Evolutionary conservation across 176 grass and related monocot species (phyloP), one percentile per base, ranked within the genome.

Genomic region (Rhynchospora breviuscula): DNA sequence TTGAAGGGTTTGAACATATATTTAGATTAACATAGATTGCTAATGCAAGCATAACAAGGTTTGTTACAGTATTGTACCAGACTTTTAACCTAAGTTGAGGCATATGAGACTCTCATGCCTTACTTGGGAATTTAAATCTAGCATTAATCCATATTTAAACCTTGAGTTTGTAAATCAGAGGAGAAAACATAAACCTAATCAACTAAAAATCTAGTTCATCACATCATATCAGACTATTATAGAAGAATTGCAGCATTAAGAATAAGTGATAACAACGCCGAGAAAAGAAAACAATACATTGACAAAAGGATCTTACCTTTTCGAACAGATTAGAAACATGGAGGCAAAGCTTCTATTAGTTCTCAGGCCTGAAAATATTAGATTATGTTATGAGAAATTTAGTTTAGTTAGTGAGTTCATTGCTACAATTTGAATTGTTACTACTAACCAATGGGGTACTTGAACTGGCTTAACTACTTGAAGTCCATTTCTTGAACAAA

Each of bases 331-430:
- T 77, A 77, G 13, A 77, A 77, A 77, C 49, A 54, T 54, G 21
- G 49, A 33, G 49, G 73, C 70, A 75, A 56, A 54, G 22, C 47
- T 45, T 54, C 49, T 31, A 33, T 31, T 77, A 31, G 73, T 77
- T 77, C 73, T 31, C 49, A 53, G 23, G 2, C 73, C 73, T 77
- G 73, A 77, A 70, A 70, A 70, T 70, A 70, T 70, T 29, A 13
- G 49, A 47, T 11, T 54, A 29, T 77, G 48, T 77, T 31, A 56
- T 29, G 7, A 76, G 22, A 77, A 56, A 77, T 46, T 8, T 31
- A 31, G 12, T 17, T 56, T 31, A 77, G 47, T 56, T 31, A 13
- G 73, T 54, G 1, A 23, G 4, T 52, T 52, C 10, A 52, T 52
- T 10, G 49, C 10, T 10, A 10, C 49, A 8, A 52, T 6, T 56